A percentile compares a stretch with the other conserved stretches of the same genome.
These are phyloP conservation scores for Nepenthes gracilis DNA, from an alignment of 148 eudicot genomes.

Conservation along the genomic window DNA sequence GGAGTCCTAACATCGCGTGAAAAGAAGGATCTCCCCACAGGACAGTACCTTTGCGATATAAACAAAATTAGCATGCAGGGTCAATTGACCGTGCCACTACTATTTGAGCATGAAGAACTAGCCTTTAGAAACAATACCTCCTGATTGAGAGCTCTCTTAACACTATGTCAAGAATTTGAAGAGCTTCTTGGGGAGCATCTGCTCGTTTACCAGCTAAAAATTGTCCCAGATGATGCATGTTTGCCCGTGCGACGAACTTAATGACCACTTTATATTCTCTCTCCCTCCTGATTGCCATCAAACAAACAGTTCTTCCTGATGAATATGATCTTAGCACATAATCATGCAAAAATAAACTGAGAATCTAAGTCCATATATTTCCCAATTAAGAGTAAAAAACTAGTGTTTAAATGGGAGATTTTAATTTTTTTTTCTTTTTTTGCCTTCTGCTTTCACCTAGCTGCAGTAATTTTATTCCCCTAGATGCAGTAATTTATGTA, in stretches of 20 bases:
- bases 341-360: no score
- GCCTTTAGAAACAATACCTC: slow-evolving; percentile 23
- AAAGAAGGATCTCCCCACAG: slow-evolving; percentile 60
- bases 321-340: no score
- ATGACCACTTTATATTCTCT: slow-evolving; percentile 51
- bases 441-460: neutral
- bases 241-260: slow-evolving; percentile 52
- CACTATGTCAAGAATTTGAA: slow-evolving; percentile 60
- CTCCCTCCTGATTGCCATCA: slow-evolving; percentile 26
- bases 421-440: neutral
- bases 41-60: slow-evolving; percentile 28
- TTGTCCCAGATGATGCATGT: slow-evolving; percentile 51
- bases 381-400: no score
- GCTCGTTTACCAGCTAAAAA: slow-evolving; percentile 57
- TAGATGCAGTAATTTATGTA: neutral
- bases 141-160: slow-evolving; percentile 48
- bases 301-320: neutral
- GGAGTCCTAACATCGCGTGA: slow-evolving; percentile 49
- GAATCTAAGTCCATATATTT: no score
- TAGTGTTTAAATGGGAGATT: no score
- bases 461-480: neutral
- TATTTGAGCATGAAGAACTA: neutral
- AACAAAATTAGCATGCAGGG: neutral
- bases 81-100: slow-evolving; percentile 1
- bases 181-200: slow-evolving; percentile 57